phyloP scores from a whole-genome alignment of 306 rosid genomes.

The Pterocarpus santalinus region DNA sequence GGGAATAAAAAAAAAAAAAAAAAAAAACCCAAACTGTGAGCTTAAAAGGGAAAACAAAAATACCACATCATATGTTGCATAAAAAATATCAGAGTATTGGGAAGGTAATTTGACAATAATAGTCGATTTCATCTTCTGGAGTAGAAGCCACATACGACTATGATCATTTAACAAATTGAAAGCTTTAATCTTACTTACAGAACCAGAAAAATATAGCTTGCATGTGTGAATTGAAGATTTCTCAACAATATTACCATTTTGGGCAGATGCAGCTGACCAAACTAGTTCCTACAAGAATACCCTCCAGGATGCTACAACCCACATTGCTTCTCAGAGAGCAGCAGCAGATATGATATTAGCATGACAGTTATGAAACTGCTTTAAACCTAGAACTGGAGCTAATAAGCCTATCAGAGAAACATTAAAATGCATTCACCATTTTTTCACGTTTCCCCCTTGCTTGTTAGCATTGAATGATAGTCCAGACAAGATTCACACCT shows the following conservation, averaged over 20 bases:
- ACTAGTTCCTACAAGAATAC: no score
- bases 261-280: background rate
- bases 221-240: background rate
- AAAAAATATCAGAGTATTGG: background rate
- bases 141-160: background rate
- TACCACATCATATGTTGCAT: background rate
- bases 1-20: no score
- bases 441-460: no score
- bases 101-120: background rate
- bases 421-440: no score
- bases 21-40: no score
- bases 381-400: background rate
- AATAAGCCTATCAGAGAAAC: background rate
- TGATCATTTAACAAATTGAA: background rate
- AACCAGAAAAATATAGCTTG: no score
- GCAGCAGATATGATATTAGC: background rate
- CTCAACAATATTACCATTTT: background rate
- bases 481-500: no score
- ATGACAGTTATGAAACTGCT: background rate
- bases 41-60: background rate
- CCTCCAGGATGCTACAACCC: background rate
- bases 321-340: background rate
- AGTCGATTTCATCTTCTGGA: background rate
- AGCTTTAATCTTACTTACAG: background rate
- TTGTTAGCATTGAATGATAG: no score